phyloP scores from a whole-genome alignment of 2,329 filamentous ascomycete species.

The Colletotrichum sp. region DNA sequence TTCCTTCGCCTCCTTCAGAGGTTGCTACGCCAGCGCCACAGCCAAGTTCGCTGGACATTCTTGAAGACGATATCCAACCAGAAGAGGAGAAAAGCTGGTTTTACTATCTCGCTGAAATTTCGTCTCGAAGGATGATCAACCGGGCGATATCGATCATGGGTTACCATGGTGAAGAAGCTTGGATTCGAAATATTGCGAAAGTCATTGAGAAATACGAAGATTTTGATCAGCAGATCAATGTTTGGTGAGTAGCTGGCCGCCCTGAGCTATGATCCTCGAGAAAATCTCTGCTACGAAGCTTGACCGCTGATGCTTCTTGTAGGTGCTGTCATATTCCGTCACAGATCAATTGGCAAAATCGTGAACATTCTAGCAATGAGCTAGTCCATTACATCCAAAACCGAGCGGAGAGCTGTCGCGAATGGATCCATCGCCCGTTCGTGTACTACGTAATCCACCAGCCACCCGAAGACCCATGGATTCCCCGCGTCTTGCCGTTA shows the following conservation, averaged over 20 bases:
- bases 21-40: neutral
- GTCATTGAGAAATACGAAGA: conserved; percentile 23
- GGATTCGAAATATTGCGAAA: conserved; percentile 23
- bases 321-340: conserved; percentile 21
- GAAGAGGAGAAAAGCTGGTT: conserved; percentile 32
- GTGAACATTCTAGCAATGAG: conserved; percentile 18
- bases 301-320: neutral
- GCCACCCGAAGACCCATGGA: conserved; percentile 9
- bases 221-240: conserved; percentile 25
- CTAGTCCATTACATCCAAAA: conserved; percentile 26
- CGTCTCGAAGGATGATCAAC: conserved; percentile 28
- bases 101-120: conserved; percentile 34
- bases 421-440: conserved; percentile 34
- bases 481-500: conserved; percentile 16
- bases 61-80: conserved; percentile 17
- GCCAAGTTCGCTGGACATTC: neutral
- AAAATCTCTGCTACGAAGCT: neutral
- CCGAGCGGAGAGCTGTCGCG: conserved; percentile 25
- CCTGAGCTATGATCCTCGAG: neutral
- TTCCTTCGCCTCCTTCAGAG: conserved; percentile 30
- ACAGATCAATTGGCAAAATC: conserved; percentile 19
- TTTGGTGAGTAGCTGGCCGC: conserved; percentile 21
- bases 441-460: conserved; percentile 32
- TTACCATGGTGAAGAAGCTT: conserved; percentile 23
- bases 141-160: conserved; percentile 3